Conservation (phyloP, 495 filamentous ascomycete species). For the Penicillium odoratum region DNA sequence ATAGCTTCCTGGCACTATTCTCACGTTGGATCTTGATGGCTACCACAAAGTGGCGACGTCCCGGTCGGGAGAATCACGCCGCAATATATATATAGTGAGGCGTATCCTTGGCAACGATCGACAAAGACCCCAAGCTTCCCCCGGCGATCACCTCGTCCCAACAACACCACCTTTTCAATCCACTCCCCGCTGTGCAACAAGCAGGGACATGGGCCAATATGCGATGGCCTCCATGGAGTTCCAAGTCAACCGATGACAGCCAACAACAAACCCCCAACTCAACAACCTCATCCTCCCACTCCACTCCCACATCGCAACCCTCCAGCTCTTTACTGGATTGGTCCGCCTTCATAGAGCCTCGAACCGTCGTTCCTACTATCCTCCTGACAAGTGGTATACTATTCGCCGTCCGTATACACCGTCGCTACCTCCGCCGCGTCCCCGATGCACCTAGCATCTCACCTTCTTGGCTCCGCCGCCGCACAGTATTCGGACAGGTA, state of each 20-base stretch:
- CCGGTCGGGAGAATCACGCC: background rate
- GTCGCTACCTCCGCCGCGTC: constrained; percentile 74
- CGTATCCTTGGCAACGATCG: constrained; percentile 24
- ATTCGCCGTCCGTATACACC: constrained; percentile 52
- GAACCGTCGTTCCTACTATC: constrained; percentile 64
- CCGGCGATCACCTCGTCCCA: constrained; percentile 17
- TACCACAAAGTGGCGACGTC: background rate
- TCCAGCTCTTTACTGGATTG: constrained; percentile 48
- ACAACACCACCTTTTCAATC: constrained; percentile 8
- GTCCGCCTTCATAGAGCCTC: constrained; percentile 64
- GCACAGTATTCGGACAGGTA: constrained; percentile 78
- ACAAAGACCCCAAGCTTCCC: constrained; percentile 5
- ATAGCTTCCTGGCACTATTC: background rate
- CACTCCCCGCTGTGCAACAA: constrained; percentile 7
- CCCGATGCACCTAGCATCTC: constrained; percentile 71
- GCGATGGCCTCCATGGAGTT: constrained; percentile 55
- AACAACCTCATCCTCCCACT: constrained; percentile 14
- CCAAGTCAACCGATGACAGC: constrained; percentile 38
- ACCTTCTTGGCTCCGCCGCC: constrained; percentile 62
- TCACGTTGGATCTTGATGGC: background rate
- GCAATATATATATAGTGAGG: background rate
- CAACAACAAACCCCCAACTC: constrained; percentile 14
- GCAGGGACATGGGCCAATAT: constrained; percentile 42
- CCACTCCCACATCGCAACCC: constrained; percentile 18
- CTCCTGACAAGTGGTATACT: constrained; percentile 70